Evolutionary conservation across 345 rosid species (phyloP), one percentile per base, ranked within the genome.

Genomic region (Clarkia xantiana): DNA sequence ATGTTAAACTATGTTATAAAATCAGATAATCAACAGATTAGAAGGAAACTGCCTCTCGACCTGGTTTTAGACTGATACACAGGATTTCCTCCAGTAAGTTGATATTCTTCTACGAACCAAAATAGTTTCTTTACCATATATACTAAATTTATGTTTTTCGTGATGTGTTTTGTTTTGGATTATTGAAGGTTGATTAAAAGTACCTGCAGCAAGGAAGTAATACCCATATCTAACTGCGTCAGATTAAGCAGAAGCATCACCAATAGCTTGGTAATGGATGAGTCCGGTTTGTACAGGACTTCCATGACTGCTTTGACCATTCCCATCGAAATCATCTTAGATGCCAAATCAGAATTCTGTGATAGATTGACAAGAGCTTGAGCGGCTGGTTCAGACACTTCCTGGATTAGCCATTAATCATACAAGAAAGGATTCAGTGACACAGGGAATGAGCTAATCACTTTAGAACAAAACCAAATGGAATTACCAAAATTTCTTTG

Each of bases 161-260:
- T 22, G 25, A 2, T 22, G 25, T 22, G 25, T 22, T 22, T 29
- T 3, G 6, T 29, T 29, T 29, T 29, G 36, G 36, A 29, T 18
- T 19, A 16, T 16, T 1, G 46, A 36, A 36, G 16, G 40, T n/a
- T 42, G 19, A 23, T 36, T 42, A 19, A 41, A 11, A 44, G n/a
- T n/a, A n/a, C n/a, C n/a, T n/a, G n/a, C n/a, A n/a, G n/a, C n/a
- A n/a, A n/a, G n/a, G n/a, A n/a, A n/a, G n/a, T n/a, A n/a, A 86
- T 78, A 25, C 95, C 97, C 47, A 63, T 68, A 70, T 90, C 95
- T 53, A 66, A 57, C 54, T 78, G 95, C 13, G 95, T 81, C 52
- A 90, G 88, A 69, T 90, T 90, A 48, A 90, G 91, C 13, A 86
- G 62, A 54, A 90, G 91, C 97, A 86, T 86, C 46, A 86, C 94